phyloP scores from a whole-genome alignment of 257 asterid species.

The Salvia hispanica region DNA sequence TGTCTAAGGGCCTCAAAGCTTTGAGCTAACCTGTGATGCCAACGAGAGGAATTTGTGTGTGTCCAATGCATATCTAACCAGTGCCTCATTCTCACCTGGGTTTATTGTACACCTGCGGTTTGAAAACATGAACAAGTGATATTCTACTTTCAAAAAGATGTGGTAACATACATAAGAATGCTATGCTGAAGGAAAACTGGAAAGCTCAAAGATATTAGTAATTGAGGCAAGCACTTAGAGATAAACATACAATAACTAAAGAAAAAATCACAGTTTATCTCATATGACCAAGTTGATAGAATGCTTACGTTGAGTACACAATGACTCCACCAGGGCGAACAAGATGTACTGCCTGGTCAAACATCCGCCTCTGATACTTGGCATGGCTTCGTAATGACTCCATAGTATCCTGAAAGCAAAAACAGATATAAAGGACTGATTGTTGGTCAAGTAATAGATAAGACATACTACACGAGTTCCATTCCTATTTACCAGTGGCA shows the following conservation, averaged over 20 bases:
- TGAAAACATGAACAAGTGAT: slow-evolving; percentile 21
- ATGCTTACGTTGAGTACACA: slow-evolving; percentile 91
- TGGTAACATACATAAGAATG: not conserved
- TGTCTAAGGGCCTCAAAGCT: slow-evolving; percentile 5
- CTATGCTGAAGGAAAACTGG: slow-evolving; percentile 4
- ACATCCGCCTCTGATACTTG: slow-evolving; percentile 85
- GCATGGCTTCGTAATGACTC: slow-evolving; percentile 84
- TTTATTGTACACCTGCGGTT: slow-evolving; percentile 89
- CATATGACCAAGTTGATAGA: slow-evolving; percentile 13
- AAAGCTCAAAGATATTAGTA: slow-evolving; percentile 9
- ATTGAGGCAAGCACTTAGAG: not conserved
- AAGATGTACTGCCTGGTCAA: slow-evolving; percentile 97
- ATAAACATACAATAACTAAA: slow-evolving; percentile 9
- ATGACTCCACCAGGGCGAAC: slow-evolving; percentile 96
- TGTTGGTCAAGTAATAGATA: slow-evolving; percentile 11
- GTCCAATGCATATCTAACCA: slow-evolving; percentile 94
- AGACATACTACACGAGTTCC: slow-evolving; percentile 4
- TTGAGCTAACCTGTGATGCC: slow-evolving; percentile 77
- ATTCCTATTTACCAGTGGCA: slow-evolving; percentile 2
- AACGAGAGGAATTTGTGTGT: slow-evolving; percentile 76
- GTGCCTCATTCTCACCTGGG: slow-evolving; percentile 96
- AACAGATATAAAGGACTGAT: slow-evolving; percentile 26
- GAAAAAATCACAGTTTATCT: not conserved
- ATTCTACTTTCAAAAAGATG: slow-evolving; percentile 17
- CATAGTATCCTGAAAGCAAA: slow-evolving; percentile 61